These are phyloP conservation scores for Blastocystis sp. DNA, from an alignment of 352 stramenopile species.

Conservation along the genomic window DNA sequence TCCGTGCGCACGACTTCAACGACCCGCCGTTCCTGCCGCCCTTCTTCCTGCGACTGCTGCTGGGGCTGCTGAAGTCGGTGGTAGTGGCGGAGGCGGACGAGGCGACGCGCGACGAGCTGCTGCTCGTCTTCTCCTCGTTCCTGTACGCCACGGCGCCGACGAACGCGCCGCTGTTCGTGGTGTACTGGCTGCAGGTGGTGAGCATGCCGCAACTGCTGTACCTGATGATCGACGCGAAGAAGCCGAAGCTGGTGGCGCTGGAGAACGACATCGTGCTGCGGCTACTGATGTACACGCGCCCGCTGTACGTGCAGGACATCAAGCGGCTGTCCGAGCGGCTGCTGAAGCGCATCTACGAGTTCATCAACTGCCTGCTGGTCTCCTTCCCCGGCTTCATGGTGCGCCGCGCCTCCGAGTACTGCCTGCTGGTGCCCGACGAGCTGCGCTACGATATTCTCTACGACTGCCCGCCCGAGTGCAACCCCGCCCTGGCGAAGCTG, in stretches of 20 bases:
- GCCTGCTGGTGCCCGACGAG: background rate
- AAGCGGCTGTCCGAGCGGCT: background rate
- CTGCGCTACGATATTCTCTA: background rate
- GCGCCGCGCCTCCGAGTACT: background rate
- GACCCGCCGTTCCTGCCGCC: background rate
- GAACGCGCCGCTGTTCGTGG: background rate
- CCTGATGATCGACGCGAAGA: slow-evolving; percentile 19
- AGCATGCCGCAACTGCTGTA: slow-evolving; percentile 6
- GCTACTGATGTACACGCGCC: slow-evolving; percentile 9
- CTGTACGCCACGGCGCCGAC: background rate
- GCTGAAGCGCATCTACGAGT: background rate
- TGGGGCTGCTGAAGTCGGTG: slow-evolving; percentile 35
- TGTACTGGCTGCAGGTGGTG: slow-evolving; percentile 18
- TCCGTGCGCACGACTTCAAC: slow-evolving; percentile 18
- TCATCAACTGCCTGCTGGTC: background rate
- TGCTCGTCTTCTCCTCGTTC: background rate
- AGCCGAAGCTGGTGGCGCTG: background rate
- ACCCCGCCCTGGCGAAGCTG: background rate
- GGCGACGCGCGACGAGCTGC: background rate
- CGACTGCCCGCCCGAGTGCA: slow-evolving; percentile 35
- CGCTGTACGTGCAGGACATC: background rate
- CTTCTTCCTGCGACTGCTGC: slow-evolving; percentile 42
- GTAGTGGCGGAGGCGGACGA: background rate
- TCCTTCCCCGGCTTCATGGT: slow-evolving; percentile 51
- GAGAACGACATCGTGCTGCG: slow-evolving; percentile 4